Evolutionary conservation across 2,329 filamentous ascomycete genomes (phyloP), one percentile per base, ranked within the genome.

Genomic region (Septoria linicola): DNA sequence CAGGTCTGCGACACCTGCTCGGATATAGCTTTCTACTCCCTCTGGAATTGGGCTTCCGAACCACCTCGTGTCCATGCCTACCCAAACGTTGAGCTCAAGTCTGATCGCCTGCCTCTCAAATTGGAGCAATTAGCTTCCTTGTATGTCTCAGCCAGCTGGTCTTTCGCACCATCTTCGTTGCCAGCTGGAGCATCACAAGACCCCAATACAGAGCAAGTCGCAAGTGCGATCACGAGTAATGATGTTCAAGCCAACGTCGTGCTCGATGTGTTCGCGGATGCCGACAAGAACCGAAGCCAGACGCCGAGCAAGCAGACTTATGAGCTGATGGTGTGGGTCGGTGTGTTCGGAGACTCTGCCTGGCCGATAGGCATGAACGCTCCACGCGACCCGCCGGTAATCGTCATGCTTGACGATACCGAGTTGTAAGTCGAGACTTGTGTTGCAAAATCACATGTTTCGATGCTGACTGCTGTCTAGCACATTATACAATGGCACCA

Each of bases 241-340:
- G 41, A 57, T 20, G 44, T 55, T 2, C 51, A 57, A 27, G 54
- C 54, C 5, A 55, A 59, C 25, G 54, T 59, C 3, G 51, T 52
- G 4, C 27, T 59, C 5, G 57, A 59, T 39, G 37, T 59, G 6
- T 59, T 59, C 20, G 57, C 51, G 2, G 57, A 59, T 25, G 54
- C 49, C 19, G 54, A 59, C 27, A 31, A 21, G 21, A 36, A 57
- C 17, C 47, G 39, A 41, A 52, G 51, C 20, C 35, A 32, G 6
- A 50, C 42, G 8, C 42, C 54, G 3, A 47, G 37, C 8, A 35
- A 59, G 36, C 57, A 59, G 40, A 51, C 43, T 16, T 59, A 59
- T 27, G 57, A 59, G 31, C 35, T 59, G 36, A 59, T 59, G 57
- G 49, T 59, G 8, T 59, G 57, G 57, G 43, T 57, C 10, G 57